Evolutionary conservation across 1,284 basidiomycete species (phyloP).

Genomic region (Golubevia sp.): DNA sequence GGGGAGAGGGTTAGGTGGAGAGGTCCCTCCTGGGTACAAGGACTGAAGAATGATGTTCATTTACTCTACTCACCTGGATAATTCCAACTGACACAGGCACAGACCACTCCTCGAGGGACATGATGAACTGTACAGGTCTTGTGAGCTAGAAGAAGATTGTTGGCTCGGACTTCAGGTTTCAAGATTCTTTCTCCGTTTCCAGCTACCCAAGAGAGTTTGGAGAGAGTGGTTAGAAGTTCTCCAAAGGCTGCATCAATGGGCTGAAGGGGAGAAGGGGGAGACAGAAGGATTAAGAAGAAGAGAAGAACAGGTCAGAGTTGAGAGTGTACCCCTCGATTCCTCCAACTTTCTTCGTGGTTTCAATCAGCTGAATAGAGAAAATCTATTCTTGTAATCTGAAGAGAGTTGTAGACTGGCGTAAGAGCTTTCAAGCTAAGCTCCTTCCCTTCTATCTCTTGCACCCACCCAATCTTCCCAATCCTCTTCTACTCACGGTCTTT

Average conservation of each 20-base stretch:
- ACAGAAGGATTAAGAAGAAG: too few species aligned
- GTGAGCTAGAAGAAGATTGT: conserved; percentile 80
- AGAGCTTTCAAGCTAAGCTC: conserved; percentile 59
- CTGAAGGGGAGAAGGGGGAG: background rate
- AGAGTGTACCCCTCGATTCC: too few species aligned
- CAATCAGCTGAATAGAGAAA: too few species aligned
- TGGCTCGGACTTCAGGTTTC: conserved; percentile 44
- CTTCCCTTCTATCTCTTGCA: conserved; percentile 79
- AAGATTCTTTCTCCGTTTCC: conserved; percentile 34
- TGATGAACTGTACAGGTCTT: conserved; percentile 67
- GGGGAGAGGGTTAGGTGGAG: conserved; percentile 1
- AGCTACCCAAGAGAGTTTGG: conserved; percentile 47
- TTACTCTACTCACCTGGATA: background rate
- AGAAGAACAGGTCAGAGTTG: too few species aligned
- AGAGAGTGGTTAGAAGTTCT: conserved; percentile 46
- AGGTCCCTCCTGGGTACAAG: background rate
- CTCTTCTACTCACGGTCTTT: conserved; percentile 87
- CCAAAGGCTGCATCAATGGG: conserved; percentile 66
- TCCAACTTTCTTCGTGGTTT: too few species aligned
- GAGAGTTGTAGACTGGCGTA: too few species aligned
- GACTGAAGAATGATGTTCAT: conserved; percentile 1
- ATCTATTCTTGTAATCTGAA: too few species aligned
- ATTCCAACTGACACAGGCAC: background rate
- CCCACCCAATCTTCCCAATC: conserved; percentile 75
- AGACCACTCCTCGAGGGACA: background rate